Percentiles rank a stretch among this genome's conserved stretches.
phyloP scores from a whole-genome alignment of 1,284 basidiomycete genomes.

The Megacollybia platyphylla region DNA sequence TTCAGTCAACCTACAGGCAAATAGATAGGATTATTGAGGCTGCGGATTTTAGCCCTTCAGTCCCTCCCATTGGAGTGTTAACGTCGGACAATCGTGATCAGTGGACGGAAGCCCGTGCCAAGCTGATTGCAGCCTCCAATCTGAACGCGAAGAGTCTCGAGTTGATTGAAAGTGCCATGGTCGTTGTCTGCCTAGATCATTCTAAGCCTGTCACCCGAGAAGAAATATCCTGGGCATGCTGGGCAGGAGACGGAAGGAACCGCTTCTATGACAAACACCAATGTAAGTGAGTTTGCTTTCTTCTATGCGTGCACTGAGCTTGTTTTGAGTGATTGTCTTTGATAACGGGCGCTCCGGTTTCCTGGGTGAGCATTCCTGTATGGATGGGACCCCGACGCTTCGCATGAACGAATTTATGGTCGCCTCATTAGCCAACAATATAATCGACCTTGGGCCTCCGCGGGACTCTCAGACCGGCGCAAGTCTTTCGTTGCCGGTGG shows the following conservation, averaged over 20 bases:
- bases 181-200: slow-evolving; percentile 83
- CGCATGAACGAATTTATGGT: slow-evolving; percentile 93
- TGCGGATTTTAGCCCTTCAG: slow-evolving; percentile 41
- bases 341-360: slow-evolving; percentile 93
- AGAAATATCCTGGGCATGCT: slow-evolving; percentile 73
- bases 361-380: slow-evolving; percentile 81
- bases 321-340: slow-evolving; percentile 69
- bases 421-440: slow-evolving; percentile 66
- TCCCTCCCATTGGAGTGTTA: slow-evolving; percentile 67
- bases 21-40: slow-evolving; percentile 65
- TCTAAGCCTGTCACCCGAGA: slow-evolving; percentile 70
- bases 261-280: slow-evolving; percentile 98
- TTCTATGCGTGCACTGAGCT: slow-evolving; percentile 3
- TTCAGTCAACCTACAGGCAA: slow-evolving; percentile 33
- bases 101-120: slow-evolving; percentile 77
- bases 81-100: slow-evolving; percentile 84
- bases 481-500: slow-evolving; percentile 44
- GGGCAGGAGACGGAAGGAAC: slow-evolving; percentile 90
- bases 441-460: slow-evolving; percentile 56
- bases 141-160: slow-evolving; percentile 59
- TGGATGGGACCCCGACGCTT: slow-evolving; percentile 94
- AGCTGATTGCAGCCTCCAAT: slow-evolving; percentile 43
- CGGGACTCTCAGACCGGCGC: slow-evolving; percentile 26
- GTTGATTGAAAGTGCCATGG: slow-evolving; percentile 83
- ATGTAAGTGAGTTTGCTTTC: slow-evolving; percentile 31